These are phyloP conservation scores for Sugiyamaella floridensis DNA, from an alignment of 805 yeast genomes.

Conservation along the genomic window DNA sequence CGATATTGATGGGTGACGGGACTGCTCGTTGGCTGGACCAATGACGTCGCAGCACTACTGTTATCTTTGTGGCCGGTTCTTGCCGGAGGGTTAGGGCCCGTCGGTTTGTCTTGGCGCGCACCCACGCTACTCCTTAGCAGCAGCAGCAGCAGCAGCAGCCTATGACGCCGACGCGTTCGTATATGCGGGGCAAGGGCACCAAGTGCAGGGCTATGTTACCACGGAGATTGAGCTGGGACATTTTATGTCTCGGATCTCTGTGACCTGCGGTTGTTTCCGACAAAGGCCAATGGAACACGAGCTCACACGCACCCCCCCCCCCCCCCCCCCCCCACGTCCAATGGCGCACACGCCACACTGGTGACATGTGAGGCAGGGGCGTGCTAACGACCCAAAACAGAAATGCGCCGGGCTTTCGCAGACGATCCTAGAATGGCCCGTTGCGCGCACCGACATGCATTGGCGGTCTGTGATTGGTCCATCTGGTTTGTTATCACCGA, in stretches of 20 bases:
- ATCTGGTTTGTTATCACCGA: neutral
- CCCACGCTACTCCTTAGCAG: too few species aligned
- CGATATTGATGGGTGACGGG: neutral
- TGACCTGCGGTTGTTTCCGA: too few species aligned
- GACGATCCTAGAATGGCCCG: neutral
- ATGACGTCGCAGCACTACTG: neutral
- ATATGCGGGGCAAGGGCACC: too few species aligned
- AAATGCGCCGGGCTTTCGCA: neutral
- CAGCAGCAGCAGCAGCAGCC: too few species aligned
- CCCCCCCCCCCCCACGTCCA: too few species aligned
- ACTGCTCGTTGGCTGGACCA: neutral
- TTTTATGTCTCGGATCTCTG: too few species aligned
- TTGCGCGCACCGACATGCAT: neutral
- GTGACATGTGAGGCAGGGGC: neutral
- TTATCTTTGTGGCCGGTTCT: neutral
- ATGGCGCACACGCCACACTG: neutral
- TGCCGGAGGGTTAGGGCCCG: neutral
- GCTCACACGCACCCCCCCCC: too few species aligned
- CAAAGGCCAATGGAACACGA: too few species aligned
- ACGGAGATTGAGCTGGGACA: too few species aligned
- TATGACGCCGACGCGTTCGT: too few species aligned
- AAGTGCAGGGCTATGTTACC: too few species aligned
- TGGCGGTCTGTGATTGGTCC: neutral
- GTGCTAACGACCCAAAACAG: neutral
- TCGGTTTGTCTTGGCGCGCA: too few species aligned